phyloP scores from a whole-genome alignment of 2,329 filamentous ascomycete species.

The Seiridium unicorne region DNA sequence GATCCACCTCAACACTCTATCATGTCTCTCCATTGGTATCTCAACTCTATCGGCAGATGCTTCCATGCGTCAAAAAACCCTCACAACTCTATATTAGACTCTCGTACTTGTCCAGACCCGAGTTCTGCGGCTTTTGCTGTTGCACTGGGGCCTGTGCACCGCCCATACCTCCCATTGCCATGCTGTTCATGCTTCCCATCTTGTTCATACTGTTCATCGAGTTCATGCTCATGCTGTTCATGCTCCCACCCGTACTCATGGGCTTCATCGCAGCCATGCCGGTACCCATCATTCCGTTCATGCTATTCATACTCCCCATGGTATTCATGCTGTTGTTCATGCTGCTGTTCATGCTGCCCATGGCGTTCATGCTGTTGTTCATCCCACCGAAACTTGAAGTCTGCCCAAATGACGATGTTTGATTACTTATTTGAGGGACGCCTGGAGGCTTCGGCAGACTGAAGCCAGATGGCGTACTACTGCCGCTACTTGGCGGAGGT shows the following conservation, averaged over 20 bases:
- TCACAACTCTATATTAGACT: conserved; percentile 51
- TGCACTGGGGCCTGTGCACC: conserved; percentile 24
- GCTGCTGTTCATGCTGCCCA: conserved; percentile 16
- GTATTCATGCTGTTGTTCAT: conserved; percentile 15
- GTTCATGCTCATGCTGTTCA: conserved; percentile 16
- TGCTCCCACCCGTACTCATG: conserved; percentile 17
- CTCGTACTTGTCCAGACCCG: conserved; percentile 66
- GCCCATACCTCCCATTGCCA: conserved; percentile 23
- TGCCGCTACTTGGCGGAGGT: conserved; percentile 44
- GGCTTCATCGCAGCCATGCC: conserved; percentile 19
- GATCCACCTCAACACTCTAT: no score
- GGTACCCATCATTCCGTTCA: conserved; percentile 23
- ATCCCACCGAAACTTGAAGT: conserved; percentile 11
- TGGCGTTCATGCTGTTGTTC: conserved; percentile 15
- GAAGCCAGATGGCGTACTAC: conserved; percentile 37
- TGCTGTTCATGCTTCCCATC: conserved; percentile 18
- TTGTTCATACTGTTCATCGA: conserved; percentile 16
- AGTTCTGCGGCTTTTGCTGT: conserved; percentile 31
- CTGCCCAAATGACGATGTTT: conserved; percentile 20
- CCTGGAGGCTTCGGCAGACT: conserved; percentile 46
- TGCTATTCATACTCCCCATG: conserved; percentile 18
- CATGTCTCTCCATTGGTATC: no score
- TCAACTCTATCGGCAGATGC: background rate
- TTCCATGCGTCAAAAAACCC: background rate
- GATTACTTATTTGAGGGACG: conserved; percentile 23